A percentile compares a stretch with the other conserved stretches of the same genome.
Conservation (phyloP, 495 filamentous ascomycete species). For the Aspergillus wentii region DNA sequence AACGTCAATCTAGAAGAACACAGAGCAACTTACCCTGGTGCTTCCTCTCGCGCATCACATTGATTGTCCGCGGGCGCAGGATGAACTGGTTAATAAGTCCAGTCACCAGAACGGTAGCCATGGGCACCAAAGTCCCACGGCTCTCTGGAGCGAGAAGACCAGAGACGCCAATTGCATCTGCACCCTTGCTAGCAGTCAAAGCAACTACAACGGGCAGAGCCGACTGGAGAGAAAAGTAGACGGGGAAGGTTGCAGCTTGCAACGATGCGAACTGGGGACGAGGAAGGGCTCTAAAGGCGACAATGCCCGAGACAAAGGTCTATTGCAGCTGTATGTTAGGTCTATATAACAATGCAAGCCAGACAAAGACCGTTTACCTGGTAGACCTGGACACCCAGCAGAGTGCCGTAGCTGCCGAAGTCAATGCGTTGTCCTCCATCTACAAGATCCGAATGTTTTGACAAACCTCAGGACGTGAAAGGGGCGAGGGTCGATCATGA, state of each 20-base stretch:
- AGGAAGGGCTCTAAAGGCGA: slow-evolving; percentile 69
- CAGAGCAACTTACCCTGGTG: slow-evolving; percentile 55
- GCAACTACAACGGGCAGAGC: slow-evolving; percentile 65
- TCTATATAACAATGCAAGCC: too few relatives aligned
- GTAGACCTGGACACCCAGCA: slow-evolving; percentile 74
- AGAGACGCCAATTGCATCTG: slow-evolving; percentile 35
- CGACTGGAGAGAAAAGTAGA: slow-evolving; percentile 82
- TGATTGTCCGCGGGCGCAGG: slow-evolving; percentile 66
- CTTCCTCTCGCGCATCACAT: slow-evolving; percentile 68
- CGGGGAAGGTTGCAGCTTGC: slow-evolving; percentile 74
- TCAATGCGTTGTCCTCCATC: slow-evolving; percentile 13
- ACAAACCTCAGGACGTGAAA: slow-evolving; percentile 74
- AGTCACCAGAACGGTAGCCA: slow-evolving; percentile 58
- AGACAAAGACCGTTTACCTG: slow-evolving; percentile 44
- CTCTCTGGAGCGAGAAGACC: slow-evolving; percentile 54
- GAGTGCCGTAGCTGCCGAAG: slow-evolving; percentile 64
- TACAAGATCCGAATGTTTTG: slow-evolving; percentile 1
- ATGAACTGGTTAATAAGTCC: slow-evolving; percentile 61
- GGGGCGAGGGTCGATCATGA: slow-evolving; percentile 53
- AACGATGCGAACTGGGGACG: slow-evolving; percentile 76
- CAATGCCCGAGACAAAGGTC: slow-evolving; percentile 74
- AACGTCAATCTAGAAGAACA: not conserved
- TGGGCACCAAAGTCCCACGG: slow-evolving; percentile 56
- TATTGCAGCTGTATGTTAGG: slow-evolving; percentile 18
- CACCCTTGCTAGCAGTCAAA: slow-evolving; percentile 68